Evolutionary conservation across 352 stramenopile genomes (phyloP).

Genomic region (Pythium sukuiense): DNA sequence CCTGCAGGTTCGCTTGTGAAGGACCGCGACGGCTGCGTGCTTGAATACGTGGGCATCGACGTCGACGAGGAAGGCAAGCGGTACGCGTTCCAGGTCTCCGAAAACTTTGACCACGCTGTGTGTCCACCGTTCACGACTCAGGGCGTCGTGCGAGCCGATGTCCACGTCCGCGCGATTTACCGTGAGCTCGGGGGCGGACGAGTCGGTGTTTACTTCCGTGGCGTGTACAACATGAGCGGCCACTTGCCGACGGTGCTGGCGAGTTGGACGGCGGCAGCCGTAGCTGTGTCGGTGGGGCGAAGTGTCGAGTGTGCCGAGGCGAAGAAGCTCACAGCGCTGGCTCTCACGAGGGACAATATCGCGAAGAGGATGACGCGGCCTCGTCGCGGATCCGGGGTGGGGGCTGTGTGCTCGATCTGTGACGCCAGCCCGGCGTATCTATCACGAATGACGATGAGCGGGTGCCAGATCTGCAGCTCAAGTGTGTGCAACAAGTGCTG

Average conservation of each 20-base stretch:
- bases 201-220: slow-evolving; percentile 23
- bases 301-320: slow-evolving; percentile 25
- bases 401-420: slow-evolving; percentile 18
- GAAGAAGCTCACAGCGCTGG: slow-evolving; percentile 28
- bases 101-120: slow-evolving; percentile 21
- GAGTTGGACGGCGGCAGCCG: slow-evolving; percentile 8
- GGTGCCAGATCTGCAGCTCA: slow-evolving; percentile 12
- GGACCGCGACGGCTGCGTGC: slow-evolving; percentile 22
- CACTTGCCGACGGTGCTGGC: slow-evolving; percentile 12
- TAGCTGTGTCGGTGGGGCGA: slow-evolving; percentile 17
- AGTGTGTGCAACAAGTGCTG: slow-evolving; percentile 50
- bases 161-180: slow-evolving; percentile 25
- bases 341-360: slow-evolving; percentile 4
- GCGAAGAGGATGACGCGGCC: background rate
- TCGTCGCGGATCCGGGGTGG: background rate
- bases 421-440: background rate
- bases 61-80: slow-evolving; percentile 10
- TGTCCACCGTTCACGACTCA: slow-evolving; percentile 27
- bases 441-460: slow-evolving; percentile 9
- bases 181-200: slow-evolving; percentile 14
- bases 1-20: slow-evolving; percentile 16
- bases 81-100: slow-evolving; percentile 28
- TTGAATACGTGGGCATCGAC: slow-evolving; percentile 32
- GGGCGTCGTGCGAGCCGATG: slow-evolving; percentile 16
- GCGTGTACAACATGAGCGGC: slow-evolving; percentile 16